Conservation (phyloP, 129 eudicot genomes). For the Heracleum sosnowskyi region DNA sequence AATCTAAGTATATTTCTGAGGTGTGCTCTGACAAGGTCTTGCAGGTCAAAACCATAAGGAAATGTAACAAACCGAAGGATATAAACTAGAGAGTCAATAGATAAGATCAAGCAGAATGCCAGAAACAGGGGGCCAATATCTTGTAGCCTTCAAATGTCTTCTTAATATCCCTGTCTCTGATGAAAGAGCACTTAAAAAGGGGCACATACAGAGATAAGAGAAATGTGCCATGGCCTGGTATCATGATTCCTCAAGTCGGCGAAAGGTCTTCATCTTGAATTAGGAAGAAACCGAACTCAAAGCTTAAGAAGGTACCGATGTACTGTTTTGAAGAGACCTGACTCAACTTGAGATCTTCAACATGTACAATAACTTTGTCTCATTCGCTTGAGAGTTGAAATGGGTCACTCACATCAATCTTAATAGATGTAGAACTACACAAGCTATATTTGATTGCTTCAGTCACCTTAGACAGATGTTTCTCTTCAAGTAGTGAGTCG, state of each 20-base stretch:
- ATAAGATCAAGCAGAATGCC: not conserved
- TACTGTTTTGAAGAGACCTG: not conserved
- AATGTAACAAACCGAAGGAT: not conserved
- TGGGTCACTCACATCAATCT: not conserved
- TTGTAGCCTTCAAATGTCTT: not conserved
- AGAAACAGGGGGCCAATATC: not conserved
- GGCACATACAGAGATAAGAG: not conserved
- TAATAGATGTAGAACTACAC: not conserved
- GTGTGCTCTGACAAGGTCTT: not conserved
- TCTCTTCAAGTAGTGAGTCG: not conserved
- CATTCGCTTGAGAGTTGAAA: not conserved
- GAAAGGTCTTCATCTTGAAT: not conserved
- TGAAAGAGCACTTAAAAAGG: not conserved
- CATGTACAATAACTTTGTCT: not conserved
- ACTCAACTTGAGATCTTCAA: not conserved
- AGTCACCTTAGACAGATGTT: too few relatives aligned
- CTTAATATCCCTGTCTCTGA: not conserved
- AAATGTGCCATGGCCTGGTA: not conserved
- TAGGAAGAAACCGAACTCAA: not conserved
- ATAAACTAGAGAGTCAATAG: not conserved
- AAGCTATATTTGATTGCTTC: not conserved
- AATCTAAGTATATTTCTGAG: not conserved
- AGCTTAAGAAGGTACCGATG: not conserved
- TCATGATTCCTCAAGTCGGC: not conserved
- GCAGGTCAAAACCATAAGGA: not conserved